Conservation (phyloP, 257 asterid species). For the Solanum medicagineum region DNA sequence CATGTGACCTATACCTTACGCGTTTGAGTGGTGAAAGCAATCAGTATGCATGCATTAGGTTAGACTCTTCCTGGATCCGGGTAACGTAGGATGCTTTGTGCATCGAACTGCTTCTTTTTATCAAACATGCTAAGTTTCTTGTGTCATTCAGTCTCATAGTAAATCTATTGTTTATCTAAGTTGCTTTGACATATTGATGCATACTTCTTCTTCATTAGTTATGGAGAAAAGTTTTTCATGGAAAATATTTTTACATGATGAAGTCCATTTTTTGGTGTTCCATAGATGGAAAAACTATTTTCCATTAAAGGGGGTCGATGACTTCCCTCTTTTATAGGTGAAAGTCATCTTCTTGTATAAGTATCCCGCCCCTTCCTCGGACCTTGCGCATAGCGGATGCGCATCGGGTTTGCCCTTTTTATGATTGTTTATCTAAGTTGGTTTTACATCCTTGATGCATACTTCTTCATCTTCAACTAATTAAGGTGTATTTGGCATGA, state of each 20-base stretch:
- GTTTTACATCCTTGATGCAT: background rate
- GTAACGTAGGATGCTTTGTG: background rate
- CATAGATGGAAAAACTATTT: background rate
- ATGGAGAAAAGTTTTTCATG: background rate
- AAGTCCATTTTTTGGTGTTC: background rate
- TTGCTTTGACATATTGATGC: background rate
- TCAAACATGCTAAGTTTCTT: background rate
- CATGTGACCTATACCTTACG: background rate
- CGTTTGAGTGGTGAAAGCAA: background rate
- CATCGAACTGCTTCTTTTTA: background rate
- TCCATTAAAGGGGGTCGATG: background rate
- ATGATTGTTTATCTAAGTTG: background rate
- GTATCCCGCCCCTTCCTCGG: background rate
- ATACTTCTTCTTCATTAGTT: background rate
- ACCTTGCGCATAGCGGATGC: no score
- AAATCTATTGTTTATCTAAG: background rate
- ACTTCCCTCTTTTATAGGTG: background rate
- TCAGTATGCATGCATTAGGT: background rate
- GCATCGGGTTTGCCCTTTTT: no score
- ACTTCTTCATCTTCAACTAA: background rate
- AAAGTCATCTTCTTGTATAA: background rate
- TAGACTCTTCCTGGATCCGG: background rate
- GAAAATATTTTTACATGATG: background rate
- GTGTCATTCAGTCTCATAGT: background rate
- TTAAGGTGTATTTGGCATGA: background rate